Conservation (phyloP, 2,329 filamentous ascomycete genomes). For the Sporothrix luriei region DNA sequence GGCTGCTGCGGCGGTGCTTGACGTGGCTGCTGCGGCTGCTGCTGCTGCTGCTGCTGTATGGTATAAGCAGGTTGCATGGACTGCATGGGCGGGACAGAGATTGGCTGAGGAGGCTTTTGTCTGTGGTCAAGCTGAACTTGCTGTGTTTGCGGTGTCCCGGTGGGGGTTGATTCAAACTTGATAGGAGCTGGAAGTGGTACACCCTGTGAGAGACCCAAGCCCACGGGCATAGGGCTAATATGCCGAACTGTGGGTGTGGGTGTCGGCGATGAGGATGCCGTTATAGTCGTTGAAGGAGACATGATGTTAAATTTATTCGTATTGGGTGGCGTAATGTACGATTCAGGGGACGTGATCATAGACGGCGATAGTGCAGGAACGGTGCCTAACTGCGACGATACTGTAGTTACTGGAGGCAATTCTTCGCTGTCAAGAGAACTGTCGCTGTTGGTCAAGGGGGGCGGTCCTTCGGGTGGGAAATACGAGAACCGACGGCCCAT, state of each 20-base stretch:
- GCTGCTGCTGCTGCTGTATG: conserved; percentile 46
- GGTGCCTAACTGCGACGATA: neutral
- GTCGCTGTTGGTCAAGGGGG: conserved; percentile 35
- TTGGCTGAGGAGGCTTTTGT: conserved; percentile 35
- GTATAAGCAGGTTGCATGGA: conserved; percentile 40
- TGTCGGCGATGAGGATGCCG: conserved; percentile 38
- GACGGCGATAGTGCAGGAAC: conserved; percentile 39
- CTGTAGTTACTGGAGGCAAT: conserved; percentile 40
- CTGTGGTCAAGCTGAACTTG: conserved; percentile 35
- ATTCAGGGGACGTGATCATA: conserved; percentile 50
- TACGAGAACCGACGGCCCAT: conserved; percentile 64
- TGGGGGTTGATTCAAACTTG: conserved; percentile 37
- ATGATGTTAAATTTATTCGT: conserved; percentile 41
- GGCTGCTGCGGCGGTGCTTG: conserved; percentile 26
- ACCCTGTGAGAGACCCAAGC: conserved; percentile 23
- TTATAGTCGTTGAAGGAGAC: conserved; percentile 44
- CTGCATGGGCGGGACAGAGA: neutral
- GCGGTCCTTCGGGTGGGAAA: conserved; percentile 57
- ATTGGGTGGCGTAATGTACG: conserved; percentile 42
- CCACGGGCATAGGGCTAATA: conserved; percentile 38
- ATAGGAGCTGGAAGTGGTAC: conserved; percentile 28
- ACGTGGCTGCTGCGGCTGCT: conserved; percentile 19
- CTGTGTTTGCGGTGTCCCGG: conserved; percentile 36
- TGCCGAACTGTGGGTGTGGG: conserved; percentile 44
- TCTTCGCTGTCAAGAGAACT: conserved; percentile 42